Evolutionary conservation across 495 filamentous ascomycete species (phyloP), one percentile per base, ranked within the genome.

Genomic region (Penicillium subrubescens): DNA sequence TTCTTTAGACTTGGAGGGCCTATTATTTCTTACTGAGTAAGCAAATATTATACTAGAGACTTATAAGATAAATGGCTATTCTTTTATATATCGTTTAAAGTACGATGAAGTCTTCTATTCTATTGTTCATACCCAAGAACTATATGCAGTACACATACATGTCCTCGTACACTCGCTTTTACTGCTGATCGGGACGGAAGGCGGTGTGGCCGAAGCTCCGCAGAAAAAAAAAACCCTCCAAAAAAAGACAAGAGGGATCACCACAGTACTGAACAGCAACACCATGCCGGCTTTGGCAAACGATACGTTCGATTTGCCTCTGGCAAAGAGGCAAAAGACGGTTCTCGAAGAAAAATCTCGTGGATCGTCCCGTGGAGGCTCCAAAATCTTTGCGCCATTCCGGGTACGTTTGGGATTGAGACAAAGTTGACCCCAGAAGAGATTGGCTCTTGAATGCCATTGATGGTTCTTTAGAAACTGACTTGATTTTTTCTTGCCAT

Each of bases 351-450:
- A 73, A 12, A 29, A 63, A 39, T 59, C 75, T 25, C 68, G 72
- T 11, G 68, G 69, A 37, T 67, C 71, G 62, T 14, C 60, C 0
- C 67, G 53, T 1, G 61, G 46, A 19, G 82, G 84, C 53, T 93
- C 94, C 10, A 84, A 86, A 67, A 91, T 98, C 65, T 96, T 98
- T 78, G 90, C 93, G 48, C 95, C 95, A 8, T 97, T 92, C 75
- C 81, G 94, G 71, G 93, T 96, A 88, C 68, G 89, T 81, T 37
- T 44, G 6, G 37, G 57, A 44, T 14, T 44, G 44, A 62, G 44
- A 35, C 5, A 23, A 5, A 21, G 12, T 14, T 27, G 21, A 19
- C 12, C 11, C 10, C 43, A 23, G 31, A 33, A 33, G 31, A 33
- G 31, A 33, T 33, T 7, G 31, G 31, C 31, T 33, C 31, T 33